phyloP scores from a whole-genome alignment of 495 filamentous ascomycete genomes.

The Xylaria grammica region DNA sequence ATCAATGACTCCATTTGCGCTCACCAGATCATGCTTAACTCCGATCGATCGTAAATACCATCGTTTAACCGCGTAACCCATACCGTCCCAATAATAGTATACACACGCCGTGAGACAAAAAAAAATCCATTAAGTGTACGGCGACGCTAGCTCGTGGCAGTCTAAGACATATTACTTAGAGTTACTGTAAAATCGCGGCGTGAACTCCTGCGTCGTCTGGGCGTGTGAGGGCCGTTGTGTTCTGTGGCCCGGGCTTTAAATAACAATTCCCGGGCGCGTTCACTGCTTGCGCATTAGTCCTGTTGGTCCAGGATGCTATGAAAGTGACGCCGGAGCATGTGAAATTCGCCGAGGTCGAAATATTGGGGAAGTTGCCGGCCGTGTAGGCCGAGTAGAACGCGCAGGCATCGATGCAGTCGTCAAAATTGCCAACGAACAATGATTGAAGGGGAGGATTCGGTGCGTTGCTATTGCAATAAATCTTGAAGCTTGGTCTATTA shows the following conservation, averaged over 20 bases:
- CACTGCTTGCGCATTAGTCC: slow-evolving; percentile 31
- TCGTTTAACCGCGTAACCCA: neutral
- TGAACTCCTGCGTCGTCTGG: slow-evolving; percentile 34
- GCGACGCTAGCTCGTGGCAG: neutral
- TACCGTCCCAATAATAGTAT: neutral
- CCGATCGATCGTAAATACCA: neutral
- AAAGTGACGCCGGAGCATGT: slow-evolving; percentile 50
- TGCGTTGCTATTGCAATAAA: slow-evolving; percentile 48
- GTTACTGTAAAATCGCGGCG: slow-evolving; percentile 26
- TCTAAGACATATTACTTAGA: neutral
- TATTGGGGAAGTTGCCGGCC: slow-evolving; percentile 30
- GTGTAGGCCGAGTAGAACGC: slow-evolving; percentile 46
- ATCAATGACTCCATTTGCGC: neutral
- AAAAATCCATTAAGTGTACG: neutral
- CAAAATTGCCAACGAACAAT: slow-evolving; percentile 47
- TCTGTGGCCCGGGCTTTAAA: slow-evolving; percentile 48
- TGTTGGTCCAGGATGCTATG: slow-evolving; percentile 50
- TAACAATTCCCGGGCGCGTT: slow-evolving; percentile 52
- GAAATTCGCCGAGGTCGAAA: slow-evolving; percentile 31
- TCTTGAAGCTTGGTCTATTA: slow-evolving; percentile 37
- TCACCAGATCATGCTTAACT: neutral
- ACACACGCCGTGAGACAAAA: neutral
- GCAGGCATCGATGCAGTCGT: slow-evolving; percentile 55
- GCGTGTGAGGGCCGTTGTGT: slow-evolving; percentile 33
- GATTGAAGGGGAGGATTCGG: slow-evolving; percentile 36